A percentile compares a stretch with the other conserved stretches of the same genome.
Evolutionary conservation across 352 stramenopile species (phyloP).

Genomic region (Pythium rhizo-oryzae): DNA sequence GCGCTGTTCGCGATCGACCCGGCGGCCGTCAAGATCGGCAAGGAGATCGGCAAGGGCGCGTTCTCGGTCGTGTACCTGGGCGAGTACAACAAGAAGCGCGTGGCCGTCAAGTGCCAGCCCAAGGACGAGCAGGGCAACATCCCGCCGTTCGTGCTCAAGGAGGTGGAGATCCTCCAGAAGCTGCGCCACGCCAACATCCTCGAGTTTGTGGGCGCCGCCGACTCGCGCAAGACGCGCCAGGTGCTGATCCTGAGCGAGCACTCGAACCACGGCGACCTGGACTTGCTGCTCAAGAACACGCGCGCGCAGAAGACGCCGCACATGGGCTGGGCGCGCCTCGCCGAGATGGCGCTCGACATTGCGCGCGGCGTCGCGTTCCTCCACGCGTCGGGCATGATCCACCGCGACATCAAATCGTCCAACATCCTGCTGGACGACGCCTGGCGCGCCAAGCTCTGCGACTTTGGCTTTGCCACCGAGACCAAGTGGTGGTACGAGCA

Average conservation of each 20-base stretch:
- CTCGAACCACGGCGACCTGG: conserved; percentile 74
- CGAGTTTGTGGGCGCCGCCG: conserved; percentile 73
- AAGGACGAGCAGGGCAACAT: conserved; percentile 75
- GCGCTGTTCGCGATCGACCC: conserved; percentile 63
- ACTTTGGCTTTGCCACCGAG: conserved; percentile 86
- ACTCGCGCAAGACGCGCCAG: conserved; percentile 71
- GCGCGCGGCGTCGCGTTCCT: conserved; percentile 95
- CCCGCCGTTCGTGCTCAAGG: conserved; percentile 73
- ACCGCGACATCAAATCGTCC: conserved; percentile 89
- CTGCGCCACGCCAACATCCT: conserved; percentile 75
- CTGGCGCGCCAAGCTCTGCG: conserved; percentile 76
- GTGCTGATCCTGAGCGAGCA: conserved; percentile 87
- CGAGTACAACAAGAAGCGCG: conserved; percentile 70
- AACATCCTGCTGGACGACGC: conserved; percentile 84
- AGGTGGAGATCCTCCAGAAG: conserved; percentile 71
- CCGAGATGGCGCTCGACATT: conserved; percentile 74
- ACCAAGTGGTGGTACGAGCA: conserved; percentile 43
- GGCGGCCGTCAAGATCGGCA: conserved; percentile 65
- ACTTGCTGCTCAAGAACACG: conserved; percentile 64
- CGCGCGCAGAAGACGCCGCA: conserved; percentile 47
- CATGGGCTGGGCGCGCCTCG: conserved; percentile 61
- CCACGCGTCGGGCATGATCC: conserved; percentile 85
- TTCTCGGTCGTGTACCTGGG: conserved; percentile 82
- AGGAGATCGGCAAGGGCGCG: conserved; percentile 84
- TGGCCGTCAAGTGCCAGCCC: conserved; percentile 87